A percentile compares a stretch with the other conserved stretches of the same genome.
phyloP scores from a whole-genome alignment of 208 protist species.

The Leishmania tarentolae region DNA sequence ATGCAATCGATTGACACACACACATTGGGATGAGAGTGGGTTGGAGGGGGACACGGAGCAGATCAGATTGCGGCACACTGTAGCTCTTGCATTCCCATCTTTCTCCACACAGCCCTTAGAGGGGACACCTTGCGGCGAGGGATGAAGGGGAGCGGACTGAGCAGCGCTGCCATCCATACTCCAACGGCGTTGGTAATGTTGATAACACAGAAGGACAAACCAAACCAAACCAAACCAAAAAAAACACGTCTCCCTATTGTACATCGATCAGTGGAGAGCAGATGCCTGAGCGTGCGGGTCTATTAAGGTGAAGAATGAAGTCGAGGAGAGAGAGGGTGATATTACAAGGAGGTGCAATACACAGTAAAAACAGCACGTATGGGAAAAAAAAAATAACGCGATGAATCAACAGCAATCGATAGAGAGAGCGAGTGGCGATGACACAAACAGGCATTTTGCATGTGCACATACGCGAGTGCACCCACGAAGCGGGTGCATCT shows the following conservation, averaged over 20 bases:
- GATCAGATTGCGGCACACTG: neutral
- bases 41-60: neutral
- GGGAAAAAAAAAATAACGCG: neutral
- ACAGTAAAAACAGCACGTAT: neutral
- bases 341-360: neutral
- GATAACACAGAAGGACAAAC: neutral
- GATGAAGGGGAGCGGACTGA: neutral
- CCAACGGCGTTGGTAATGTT: neutral
- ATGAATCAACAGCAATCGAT: neutral
- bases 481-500: neutral
- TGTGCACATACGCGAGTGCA: neutral
- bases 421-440: neutral
- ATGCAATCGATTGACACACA: neutral
- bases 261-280: conserved; percentile 3
- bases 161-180: neutral
- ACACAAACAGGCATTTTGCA: neutral
- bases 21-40: neutral
- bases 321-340: neutral
- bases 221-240: too few relatives aligned
- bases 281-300: neutral
- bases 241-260: neutral
- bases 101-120: neutral
- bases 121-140: neutral
- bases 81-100: neutral
- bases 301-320: conserved; percentile 14